Conservation (phyloP, 2,329 filamentous ascomycete genomes). For the Aspergillus japonicus region DNA sequence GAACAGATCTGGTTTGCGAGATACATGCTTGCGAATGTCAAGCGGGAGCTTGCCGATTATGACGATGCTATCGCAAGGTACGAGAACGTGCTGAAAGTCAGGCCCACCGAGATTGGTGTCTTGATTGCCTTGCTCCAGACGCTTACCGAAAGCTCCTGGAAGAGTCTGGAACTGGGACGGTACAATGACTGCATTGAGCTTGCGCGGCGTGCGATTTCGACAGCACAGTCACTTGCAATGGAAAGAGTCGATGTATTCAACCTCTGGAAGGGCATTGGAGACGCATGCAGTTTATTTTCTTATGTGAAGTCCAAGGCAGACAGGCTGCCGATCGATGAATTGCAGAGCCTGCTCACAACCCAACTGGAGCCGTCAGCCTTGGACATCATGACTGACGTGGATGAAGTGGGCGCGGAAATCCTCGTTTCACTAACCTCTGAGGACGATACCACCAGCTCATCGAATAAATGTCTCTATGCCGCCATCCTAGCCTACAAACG, state of each 20-base stretch:
- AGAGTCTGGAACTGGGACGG: slow-evolving; percentile 74
- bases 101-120: slow-evolving; percentile 78
- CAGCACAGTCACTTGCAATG: slow-evolving; percentile 62
- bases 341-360: slow-evolving; percentile 60
- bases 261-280: slow-evolving; percentile 88
- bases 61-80: slow-evolving; percentile 80
- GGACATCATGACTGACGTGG: slow-evolving; percentile 65
- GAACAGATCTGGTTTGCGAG: slow-evolving; percentile 90
- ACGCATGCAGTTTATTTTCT: slow-evolving; percentile 82
- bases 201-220: slow-evolving; percentile 66
- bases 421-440: slow-evolving; percentile 36
- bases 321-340: slow-evolving; percentile 58
- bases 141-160: slow-evolving; percentile 75
- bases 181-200: slow-evolving; percentile 79
- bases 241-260: slow-evolving; percentile 76
- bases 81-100: slow-evolving; percentile 65
- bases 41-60: slow-evolving; percentile 85
- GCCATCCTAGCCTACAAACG: slow-evolving; percentile 84
- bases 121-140: slow-evolving; percentile 85
- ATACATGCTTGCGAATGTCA: slow-evolving; percentile 95
- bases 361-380: slow-evolving; percentile 54
- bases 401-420: slow-evolving; percentile 56
- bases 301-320: slow-evolving; percentile 67
- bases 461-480: slow-evolving; percentile 61
- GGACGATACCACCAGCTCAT: slow-evolving; percentile 35